Conservation (phyloP, 345 rosid genomes). For the Euphorbia tirucalli region DNA sequence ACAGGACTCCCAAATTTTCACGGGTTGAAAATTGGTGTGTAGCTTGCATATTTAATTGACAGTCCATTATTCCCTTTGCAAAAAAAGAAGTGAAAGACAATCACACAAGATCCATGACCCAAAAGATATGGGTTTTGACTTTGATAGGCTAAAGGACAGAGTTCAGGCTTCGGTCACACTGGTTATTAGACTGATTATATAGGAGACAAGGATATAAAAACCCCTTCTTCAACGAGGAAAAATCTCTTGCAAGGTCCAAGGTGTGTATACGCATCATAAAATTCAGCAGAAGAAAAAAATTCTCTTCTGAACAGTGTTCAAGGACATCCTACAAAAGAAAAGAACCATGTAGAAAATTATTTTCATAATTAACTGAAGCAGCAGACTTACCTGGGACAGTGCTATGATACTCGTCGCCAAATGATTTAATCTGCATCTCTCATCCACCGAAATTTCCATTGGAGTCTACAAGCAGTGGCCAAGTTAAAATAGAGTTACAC, state of each 20-base stretch:
- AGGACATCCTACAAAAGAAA: neutral
- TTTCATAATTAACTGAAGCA: neutral
- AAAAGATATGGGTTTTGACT: neutral
- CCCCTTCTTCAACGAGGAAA: neutral
- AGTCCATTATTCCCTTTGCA: neutral
- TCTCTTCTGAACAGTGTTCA: neutral
- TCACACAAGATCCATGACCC: neutral
- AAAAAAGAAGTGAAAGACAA: neutral
- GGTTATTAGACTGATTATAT: neutral
- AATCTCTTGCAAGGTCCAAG: neutral
- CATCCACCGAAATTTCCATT: constrained; percentile 64
- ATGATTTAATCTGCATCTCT: constrained; percentile 87
- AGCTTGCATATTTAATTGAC: neutral
- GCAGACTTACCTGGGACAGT: constrained; percentile 63
- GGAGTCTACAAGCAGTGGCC: constrained; percentile 55
- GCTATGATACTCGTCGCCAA: constrained; percentile 79
- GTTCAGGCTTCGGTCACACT: neutral
- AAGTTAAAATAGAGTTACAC: constrained; percentile 20
- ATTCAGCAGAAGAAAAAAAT: neutral
- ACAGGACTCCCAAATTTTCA: neutral
- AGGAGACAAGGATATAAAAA: neutral
- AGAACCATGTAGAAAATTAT: neutral
- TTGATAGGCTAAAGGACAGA: neutral
- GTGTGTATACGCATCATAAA: neutral
- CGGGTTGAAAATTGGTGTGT: neutral